phyloP scores from a whole-genome alignment of 257 asterid species.

The Solanum rostratum region DNA sequence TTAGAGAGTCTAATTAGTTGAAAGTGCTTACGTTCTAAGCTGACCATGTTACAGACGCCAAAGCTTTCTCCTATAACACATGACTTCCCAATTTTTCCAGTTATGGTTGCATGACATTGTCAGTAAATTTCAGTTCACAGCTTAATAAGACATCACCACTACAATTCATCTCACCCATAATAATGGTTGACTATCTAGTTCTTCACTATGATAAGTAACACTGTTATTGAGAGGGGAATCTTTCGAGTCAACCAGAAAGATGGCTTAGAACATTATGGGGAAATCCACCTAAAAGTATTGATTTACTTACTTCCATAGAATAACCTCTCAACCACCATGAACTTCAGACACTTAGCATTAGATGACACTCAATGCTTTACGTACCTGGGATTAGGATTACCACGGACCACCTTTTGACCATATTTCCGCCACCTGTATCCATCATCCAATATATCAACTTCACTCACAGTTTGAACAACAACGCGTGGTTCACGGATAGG shows the following conservation, averaged over 20 bases:
- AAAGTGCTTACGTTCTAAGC: background rate
- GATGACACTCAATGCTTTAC: background rate
- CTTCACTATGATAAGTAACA: background rate
- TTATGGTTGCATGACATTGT: background rate
- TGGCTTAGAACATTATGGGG: background rate
- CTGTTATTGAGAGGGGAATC: background rate
- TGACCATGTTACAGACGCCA: background rate
- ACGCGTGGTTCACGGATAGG: conserved; percentile 94
- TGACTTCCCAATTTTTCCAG: background rate
- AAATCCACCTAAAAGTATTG: background rate
- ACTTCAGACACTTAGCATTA: conserved; percentile 1
- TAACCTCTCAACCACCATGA: background rate
- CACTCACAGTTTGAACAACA: conserved; percentile 94
- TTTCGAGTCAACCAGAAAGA: background rate
- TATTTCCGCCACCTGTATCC: conserved; percentile 98
- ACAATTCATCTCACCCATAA: background rate
- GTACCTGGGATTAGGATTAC: conserved; percentile 97
- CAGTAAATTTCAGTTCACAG: background rate
- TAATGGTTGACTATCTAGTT: background rate
- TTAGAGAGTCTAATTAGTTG: background rate
- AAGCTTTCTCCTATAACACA: background rate
- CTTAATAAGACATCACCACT: background rate
- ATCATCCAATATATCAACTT: conserved; percentile 93
- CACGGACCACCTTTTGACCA: conserved; percentile 96
- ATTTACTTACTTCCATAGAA: background rate